phyloP scores from a whole-genome alignment of 78 protist genomes.

The Tieghemostelium lacteum region DNA sequence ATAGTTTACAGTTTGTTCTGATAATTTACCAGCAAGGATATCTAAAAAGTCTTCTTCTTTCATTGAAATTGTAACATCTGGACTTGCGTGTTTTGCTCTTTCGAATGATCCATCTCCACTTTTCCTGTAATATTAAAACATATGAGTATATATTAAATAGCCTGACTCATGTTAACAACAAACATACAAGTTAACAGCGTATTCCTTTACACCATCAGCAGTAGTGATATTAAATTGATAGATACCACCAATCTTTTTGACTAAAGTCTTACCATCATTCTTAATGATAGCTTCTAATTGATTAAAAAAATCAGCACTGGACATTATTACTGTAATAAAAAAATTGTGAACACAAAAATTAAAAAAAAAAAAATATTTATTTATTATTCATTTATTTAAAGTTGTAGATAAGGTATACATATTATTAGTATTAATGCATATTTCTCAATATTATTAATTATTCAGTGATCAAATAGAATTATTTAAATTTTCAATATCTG shows the following conservation, averaged over 20 bases:
- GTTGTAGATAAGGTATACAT: neutral
- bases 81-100: slow-evolving; percentile 50
- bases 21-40: slow-evolving; percentile 57
- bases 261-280: slow-evolving; percentile 28
- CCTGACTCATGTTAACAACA: neutral
- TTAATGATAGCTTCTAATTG: slow-evolving; percentile 23
- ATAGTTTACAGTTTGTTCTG: slow-evolving; percentile 72
- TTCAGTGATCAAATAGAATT: too few relatives aligned
- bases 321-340: neutral
- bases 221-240: slow-evolving; percentile 73
- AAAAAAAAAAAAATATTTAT: neutral
- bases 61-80: slow-evolving; percentile 70
- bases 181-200: slow-evolving; percentile 79
- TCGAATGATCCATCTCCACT: slow-evolving; percentile 71
- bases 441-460: too few relatives aligned
- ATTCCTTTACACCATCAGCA: slow-evolving; percentile 35
- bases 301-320: neutral
- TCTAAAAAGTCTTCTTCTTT: slow-evolving; percentile 48
- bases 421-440: too few relatives aligned
- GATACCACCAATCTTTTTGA: slow-evolving; percentile 66
- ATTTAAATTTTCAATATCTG: too few relatives aligned
- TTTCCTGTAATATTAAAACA: slow-evolving; percentile 21
- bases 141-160: neutral
- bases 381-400: neutral
- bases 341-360: neutral